These are phyloP conservation scores for Lentinula novae-zelandiae DNA, from an alignment of 1,284 basidiomycete species.

Conservation along the genomic window DNA sequence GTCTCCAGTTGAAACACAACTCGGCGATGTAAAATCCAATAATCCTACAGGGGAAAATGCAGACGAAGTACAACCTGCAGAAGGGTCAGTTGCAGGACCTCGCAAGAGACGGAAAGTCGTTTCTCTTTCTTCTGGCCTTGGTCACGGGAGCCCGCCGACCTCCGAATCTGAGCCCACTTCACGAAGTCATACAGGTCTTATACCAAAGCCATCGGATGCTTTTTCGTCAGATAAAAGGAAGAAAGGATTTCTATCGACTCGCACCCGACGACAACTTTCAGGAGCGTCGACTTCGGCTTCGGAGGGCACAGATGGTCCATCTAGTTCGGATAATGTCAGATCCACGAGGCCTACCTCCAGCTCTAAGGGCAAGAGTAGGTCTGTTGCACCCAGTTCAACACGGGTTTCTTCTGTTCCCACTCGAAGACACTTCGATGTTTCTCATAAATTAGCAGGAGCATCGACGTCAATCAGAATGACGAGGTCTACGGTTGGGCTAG, in stretches of 20 bases:
- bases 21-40: background rate
- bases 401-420: background rate
- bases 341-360: background rate
- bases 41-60: background rate
- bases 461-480: background rate
- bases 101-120: conserved; percentile 8
- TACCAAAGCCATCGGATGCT: background rate
- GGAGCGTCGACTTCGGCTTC: background rate
- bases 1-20: background rate
- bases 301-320: background rate
- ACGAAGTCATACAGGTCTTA: background rate
- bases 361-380: background rate
- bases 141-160: background rate
- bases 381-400: background rate
- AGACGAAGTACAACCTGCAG: background rate
- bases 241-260: background rate
- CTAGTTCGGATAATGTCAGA: background rate
- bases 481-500: background rate
- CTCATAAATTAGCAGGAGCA: background rate
- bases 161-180: background rate
- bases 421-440: background rate
- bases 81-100: background rate
- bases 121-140: background rate
- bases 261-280: background rate
- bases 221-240: background rate